phyloP scores from a whole-genome alignment of 208 protist genomes.

The Acanthamoeba castellanii region DNA sequence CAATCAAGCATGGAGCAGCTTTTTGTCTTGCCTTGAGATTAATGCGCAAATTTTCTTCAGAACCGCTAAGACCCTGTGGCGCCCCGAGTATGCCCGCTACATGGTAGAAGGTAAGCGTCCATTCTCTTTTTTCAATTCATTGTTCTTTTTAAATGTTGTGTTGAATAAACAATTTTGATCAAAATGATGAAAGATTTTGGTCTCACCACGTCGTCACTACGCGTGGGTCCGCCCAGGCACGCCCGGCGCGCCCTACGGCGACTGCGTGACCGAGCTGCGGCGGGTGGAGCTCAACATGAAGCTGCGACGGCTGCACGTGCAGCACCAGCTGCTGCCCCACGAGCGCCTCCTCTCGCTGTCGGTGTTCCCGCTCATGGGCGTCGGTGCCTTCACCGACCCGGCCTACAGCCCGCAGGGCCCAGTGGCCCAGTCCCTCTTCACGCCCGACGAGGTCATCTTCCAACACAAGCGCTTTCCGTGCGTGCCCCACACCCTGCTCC shows the following conservation, averaged over 20 bases:
- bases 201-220: neutral
- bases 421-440: conserved; percentile 94
- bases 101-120: conserved; percentile 94
- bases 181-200: neutral
- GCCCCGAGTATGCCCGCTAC: conserved; percentile 95
- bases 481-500: conserved; percentile 5
- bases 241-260: conserved; percentile 92
- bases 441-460: conserved; percentile 98
- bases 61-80: conserved; percentile 87
- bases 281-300: conserved; percentile 83
- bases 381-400: conserved; percentile 58
- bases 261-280: conserved; percentile 85
- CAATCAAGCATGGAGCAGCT: neutral
- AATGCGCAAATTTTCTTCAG: neutral
- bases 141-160: neutral
- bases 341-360: conserved; percentile 94
- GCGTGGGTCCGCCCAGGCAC: conserved; percentile 82
- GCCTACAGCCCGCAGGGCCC: conserved; percentile 78
- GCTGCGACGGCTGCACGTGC: conserved; percentile 84
- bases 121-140: neutral
- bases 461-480: conserved; percentile 96
- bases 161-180: neutral
- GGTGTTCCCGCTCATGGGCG: conserved; percentile 96
- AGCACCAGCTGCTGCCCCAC: conserved; percentile 88
- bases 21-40: too few relatives aligned